A percentile compares a stretch with the other conserved stretches of the same genome.
These are phyloP conservation scores for Pseudogymnoascus sp. DNA, from an alignment of 2,329 filamentous ascomycete genomes.

Conservation along the genomic window DNA sequence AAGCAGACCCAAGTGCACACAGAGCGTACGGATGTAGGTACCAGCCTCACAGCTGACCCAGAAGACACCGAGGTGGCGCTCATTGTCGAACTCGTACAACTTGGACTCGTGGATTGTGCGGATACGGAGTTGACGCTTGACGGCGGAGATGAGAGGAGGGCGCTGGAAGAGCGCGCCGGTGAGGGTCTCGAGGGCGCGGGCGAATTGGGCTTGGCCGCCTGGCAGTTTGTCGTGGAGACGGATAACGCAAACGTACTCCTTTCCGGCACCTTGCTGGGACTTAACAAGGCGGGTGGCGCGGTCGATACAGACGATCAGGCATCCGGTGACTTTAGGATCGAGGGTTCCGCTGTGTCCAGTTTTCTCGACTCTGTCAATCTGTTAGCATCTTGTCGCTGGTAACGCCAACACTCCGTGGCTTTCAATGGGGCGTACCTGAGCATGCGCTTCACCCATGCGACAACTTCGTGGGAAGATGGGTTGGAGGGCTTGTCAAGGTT, in stretches of 20 bases:
- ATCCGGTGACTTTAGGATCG: conserved; percentile 95
- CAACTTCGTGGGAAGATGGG: conserved; percentile 95
- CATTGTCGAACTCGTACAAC: conserved; percentile 95
- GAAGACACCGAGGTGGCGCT: conserved; percentile 93
- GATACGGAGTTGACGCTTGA: conserved; percentile 97
- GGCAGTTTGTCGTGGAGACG: conserved; percentile 92
- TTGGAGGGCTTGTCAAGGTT: conserved; percentile 98
- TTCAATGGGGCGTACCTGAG: conserved; percentile 54
- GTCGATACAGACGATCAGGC: conserved; percentile 90
- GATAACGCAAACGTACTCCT: conserved; percentile 96
- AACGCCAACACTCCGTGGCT: neutral
- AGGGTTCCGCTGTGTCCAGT: conserved; percentile 97
- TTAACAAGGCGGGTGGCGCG: conserved; percentile 96
- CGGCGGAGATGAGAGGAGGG: conserved; percentile 92
- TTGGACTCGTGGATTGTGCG: conserved; percentile 97
- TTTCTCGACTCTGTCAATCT: conserved; percentile 68
- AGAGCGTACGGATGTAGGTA: conserved; percentile 97
- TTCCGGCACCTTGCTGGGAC: conserved; percentile 96
- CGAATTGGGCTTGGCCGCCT: conserved; percentile 86
- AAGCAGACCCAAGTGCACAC: conserved; percentile 77
- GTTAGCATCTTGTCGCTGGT: conserved; percentile 16
- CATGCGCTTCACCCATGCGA: conserved; percentile 98
- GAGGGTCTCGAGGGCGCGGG: conserved; percentile 87
- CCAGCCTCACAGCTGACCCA: conserved; percentile 99
- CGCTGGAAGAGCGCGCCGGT: conserved; percentile 96